These are phyloP conservation scores for Closterium sp. DNA, from an alignment of 139 green algal species.

Conservation along the genomic window DNA sequence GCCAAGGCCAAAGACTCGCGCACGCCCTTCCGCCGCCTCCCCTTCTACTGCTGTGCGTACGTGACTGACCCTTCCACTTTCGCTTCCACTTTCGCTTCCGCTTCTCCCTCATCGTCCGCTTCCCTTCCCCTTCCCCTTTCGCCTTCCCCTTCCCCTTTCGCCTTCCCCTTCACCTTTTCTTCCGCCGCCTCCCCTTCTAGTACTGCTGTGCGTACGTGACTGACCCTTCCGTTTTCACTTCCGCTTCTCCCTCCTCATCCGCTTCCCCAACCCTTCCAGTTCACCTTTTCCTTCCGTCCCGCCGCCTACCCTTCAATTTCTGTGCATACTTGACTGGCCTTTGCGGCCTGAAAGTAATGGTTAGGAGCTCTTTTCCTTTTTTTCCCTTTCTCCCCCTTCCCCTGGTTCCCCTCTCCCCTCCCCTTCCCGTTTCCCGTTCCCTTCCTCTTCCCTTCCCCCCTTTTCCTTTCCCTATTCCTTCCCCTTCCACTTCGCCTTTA, in stretches of 20 bases:
- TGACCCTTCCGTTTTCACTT: no score
- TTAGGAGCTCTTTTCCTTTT: no score
- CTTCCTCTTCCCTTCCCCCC: neutral
- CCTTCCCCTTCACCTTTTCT: constrained; percentile 16
- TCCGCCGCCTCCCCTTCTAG: constrained; percentile 84
- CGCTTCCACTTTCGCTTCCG: no score
- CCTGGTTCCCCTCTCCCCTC: neutral
- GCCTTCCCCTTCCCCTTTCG: no score
- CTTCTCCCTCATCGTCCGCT: no score
- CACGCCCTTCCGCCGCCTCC: constrained; percentile 72
- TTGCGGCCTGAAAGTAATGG: no score
- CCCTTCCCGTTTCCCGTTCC: neutral
- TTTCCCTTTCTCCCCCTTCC: neutral
- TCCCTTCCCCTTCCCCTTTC: no score
- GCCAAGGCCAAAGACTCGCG: constrained; percentile 56
- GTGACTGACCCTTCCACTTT: neutral
- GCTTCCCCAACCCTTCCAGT: no score
- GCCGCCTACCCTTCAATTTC: neutral
- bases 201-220: constrained; percentile 78
- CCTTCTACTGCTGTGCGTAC: constrained; percentile 88
- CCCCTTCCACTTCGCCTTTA: no score
- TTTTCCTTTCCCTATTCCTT: no score
- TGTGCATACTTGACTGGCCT: neutral
- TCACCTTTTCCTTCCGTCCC: neutral
- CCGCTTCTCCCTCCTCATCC: no score